Percentiles rank a stretch among this genome's conserved stretches.
phyloP scores from a whole-genome alignment of 1,284 basidiomycete genomes.

The Microbotryum silenes-acaulis region DNA sequence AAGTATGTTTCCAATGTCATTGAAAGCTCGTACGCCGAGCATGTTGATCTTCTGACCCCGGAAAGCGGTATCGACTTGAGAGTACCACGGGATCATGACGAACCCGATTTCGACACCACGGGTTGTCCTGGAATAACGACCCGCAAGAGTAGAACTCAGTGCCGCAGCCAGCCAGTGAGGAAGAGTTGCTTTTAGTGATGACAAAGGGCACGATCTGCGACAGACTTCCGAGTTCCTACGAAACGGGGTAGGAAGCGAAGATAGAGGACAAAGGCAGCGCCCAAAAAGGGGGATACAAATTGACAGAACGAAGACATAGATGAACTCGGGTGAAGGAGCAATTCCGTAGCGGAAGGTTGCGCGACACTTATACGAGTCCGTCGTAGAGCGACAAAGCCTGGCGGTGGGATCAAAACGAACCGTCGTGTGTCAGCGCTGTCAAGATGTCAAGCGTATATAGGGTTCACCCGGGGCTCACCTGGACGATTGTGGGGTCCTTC shows the following conservation, averaged over 20 bases:
- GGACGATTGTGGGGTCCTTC: slow-evolving; percentile 95
- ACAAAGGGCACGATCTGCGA: too few species aligned
- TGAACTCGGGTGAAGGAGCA: background rate
- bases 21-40: too few species aligned
- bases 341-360: background rate
- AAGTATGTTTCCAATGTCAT: too few species aligned
- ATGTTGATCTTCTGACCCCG: too few species aligned
- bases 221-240: background rate
- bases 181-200: too few species aligned
- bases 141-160: too few species aligned
- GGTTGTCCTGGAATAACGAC: too few species aligned
- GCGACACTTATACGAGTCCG: slow-evolving; percentile 44
- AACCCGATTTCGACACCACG: too few species aligned
- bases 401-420: too few species aligned
- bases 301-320: background rate
- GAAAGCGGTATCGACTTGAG: too few species aligned
- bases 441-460: slow-evolving; percentile 30
- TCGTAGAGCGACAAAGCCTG: slow-evolving; percentile 50
- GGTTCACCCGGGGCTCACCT: slow-evolving; percentile 50
- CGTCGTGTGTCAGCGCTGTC: background rate
- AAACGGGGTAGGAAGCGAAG: background rate
- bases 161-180: too few species aligned
- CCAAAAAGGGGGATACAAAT: background rate
- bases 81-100: too few species aligned
- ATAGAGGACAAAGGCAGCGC: background rate